Percentiles rank a stretch among this genome's conserved stretches.
phyloP scores from a whole-genome alignment of 768 basidiomycete genomes.

The Krasilnikovozyma curviuscula region DNA sequence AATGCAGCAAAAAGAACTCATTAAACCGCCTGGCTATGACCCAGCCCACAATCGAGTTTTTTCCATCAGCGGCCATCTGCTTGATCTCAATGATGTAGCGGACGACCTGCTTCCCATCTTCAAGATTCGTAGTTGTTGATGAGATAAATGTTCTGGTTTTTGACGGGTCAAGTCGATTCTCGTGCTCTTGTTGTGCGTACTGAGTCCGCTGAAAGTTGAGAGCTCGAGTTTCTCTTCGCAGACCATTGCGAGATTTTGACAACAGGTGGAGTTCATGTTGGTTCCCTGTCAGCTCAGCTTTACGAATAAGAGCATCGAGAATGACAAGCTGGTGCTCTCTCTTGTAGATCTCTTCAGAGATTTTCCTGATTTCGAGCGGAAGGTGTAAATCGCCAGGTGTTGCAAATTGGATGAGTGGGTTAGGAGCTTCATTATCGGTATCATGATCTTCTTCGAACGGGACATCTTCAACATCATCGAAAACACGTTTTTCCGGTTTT shows the following conservation, averaged over 20 bases:
- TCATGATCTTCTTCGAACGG: constrained; percentile 29
- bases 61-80: constrained; percentile 61
- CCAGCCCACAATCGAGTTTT: constrained; percentile 60
- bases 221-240: constrained; percentile 65
- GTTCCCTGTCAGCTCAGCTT: constrained; percentile 85
- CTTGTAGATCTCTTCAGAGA: constrained; percentile 54
- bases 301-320: constrained; percentile 72
- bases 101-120: constrained; percentile 73
- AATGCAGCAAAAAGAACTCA: constrained; percentile 80
- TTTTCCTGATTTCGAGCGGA: constrained; percentile 61
- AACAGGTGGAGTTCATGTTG: constrained; percentile 67
- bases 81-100: constrained; percentile 83
- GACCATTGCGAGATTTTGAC: constrained; percentile 56
- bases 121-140: constrained; percentile 55
- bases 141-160: constrained; percentile 70
- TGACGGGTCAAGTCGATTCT: constrained; percentile 64
- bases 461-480: constrained; percentile 31
- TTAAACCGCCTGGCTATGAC: constrained; percentile 83
- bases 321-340: constrained; percentile 62
- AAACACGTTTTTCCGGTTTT: too few relatives aligned
- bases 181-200: constrained; percentile 84
- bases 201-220: constrained; percentile 75
- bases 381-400: constrained; percentile 46
- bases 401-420: too few relatives aligned
- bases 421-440: constrained; percentile 26